Base-by-base conservation (phyloP, 805 yeast species). In the Candida morakotiae region DNA sequence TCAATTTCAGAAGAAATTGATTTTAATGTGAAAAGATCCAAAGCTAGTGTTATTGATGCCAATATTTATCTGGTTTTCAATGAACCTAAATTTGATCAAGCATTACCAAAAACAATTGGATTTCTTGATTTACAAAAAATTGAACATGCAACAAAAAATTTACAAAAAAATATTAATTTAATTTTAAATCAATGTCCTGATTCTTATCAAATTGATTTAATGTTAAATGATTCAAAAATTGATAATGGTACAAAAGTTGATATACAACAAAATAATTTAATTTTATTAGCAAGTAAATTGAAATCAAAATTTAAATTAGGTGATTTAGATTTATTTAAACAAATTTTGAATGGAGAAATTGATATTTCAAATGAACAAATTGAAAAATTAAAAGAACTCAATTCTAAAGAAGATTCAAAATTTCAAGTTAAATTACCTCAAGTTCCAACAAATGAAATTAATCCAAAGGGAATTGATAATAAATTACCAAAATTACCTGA, bases 401-500 rank as follows among this genome's bases (percentile, higher is more conserved):
- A 27, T 14, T 26, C 28, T 13, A 3, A 15, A 10, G 25, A 34
- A 17, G 37, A 35, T 22, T 33, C 24, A 7, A 27, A 38, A 6
- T 22, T 42, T 4, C 24, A 29, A 21, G 38, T 45, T 13, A 35
- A 28, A 15, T 29, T 27, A 24, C 45, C 41, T 3, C 23, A 25
- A 4, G 29, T 15, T 10, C 32, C 39, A 16, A 17, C 25, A 8
- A 33, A 31, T 19, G 38, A 40, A 18, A 48, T 20, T 34, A 36
- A 28, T 50, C 44, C 32, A 39, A 55, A 20, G 33, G 43, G 9
- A 8, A 14, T 38, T 10, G 41, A 40, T 31, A 31, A 33, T 19
- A 10, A 32, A 34, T 49, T 31, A 34, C 97, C 96, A 1, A 68
- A 67, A 9, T 58, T 88, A 13, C 97, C 97, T 0, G 58, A 56